Base-by-base conservation (phyloP, 169 alveolate genomes). In the Cystoisospora suis region DNA sequence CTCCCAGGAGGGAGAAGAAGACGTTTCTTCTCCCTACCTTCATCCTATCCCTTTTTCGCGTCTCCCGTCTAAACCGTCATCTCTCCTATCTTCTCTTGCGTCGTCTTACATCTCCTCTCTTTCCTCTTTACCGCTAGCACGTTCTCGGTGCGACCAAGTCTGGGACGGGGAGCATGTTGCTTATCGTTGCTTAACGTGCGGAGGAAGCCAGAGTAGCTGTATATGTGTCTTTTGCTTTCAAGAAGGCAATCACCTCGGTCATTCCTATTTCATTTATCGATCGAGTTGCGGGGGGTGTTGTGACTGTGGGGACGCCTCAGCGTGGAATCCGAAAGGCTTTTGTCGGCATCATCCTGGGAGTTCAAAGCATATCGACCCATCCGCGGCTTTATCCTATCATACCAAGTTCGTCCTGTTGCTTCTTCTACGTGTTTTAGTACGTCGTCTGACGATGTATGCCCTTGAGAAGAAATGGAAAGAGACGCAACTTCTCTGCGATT, bases 111-210 rank as follows among this genome's bases (percentile, higher is more conserved):
- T 72, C 42, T 34, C 83, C 20, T 29, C 38, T 34, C 3, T 72
- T n/a, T 27, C 83, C 12, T 6, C 83, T 23, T 56, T 72, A 29
- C 83, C 83, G 56, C 83, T 36, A 1, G 83, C 83, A 5, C 83
- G 83, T 34, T 32, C 58, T 44, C 69, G 94, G 27, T 93, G 95
- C 94, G 90, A 90, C 0, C 92, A 90, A 40, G 91, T 93, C 32
- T 93, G 95, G 95, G 88, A 91, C 34, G 95, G 95, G 7, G 94
- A 90, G 49, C 95, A 93, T 53, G 88, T 93, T 29, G 95, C 95
- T 4, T 93, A 93, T 44, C 86, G 95, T 17, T 93, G 95, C 40
- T 34, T 93, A 46, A 93, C 95, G 7, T 93, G 95, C 72, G 95
- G 95, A 0, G 88, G 89, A 40, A 69, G 91, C 45, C 90, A 92